phyloP scores from a whole-genome alignment of 1,284 basidiomycete genomes.

The Gomphus sp. region DNA sequence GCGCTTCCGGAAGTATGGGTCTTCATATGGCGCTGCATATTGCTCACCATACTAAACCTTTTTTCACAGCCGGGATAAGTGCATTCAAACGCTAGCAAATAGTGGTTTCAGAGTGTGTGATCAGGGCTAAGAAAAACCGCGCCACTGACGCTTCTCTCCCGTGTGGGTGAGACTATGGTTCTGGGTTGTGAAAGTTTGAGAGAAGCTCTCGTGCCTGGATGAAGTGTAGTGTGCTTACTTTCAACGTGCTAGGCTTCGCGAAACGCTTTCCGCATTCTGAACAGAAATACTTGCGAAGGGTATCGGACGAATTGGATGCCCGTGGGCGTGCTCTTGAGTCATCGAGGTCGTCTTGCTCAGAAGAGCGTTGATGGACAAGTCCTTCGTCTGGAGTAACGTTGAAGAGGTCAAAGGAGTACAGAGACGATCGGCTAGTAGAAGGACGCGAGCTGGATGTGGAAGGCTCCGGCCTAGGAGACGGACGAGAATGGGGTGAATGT shows the following conservation, averaged over 20 bases:
- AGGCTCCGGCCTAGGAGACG: background rate
- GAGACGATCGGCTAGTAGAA: background rate
- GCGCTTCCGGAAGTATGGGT: slow-evolving; percentile 6
- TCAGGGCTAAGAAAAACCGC: background rate
- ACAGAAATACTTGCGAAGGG: background rate
- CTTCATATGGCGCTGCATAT: slow-evolving; percentile 8
- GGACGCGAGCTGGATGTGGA: background rate
- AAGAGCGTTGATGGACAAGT: slow-evolving; percentile 5
- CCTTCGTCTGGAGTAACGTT: background rate
- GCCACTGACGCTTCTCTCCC: slow-evolving; percentile 4
- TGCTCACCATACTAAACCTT: slow-evolving; percentile 7
- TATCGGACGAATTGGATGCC: background rate
- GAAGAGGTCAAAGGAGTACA: slow-evolving; percentile 6
- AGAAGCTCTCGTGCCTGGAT: background rate
- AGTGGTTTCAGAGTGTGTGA: background rate
- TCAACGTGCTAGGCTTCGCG: slow-evolving; percentile 5
- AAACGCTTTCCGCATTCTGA: slow-evolving; percentile 7
- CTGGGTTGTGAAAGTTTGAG: background rate
- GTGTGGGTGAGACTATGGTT: slow-evolving; percentile 6
- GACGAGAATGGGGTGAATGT: background rate
- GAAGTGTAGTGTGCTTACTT: background rate
- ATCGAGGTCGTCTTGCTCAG: slow-evolving; percentile 5
- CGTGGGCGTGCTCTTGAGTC: slow-evolving; percentile 1
- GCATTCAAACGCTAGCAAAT: slow-evolving; percentile 1
- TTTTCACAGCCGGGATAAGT: slow-evolving; percentile 2